Percentiles rank a stretch among this genome's conserved stretches.
These are phyloP conservation scores for Erythrobasidium yunnanense DNA, from an alignment of 768 basidiomycete genomes.

Conservation along the genomic window DNA sequence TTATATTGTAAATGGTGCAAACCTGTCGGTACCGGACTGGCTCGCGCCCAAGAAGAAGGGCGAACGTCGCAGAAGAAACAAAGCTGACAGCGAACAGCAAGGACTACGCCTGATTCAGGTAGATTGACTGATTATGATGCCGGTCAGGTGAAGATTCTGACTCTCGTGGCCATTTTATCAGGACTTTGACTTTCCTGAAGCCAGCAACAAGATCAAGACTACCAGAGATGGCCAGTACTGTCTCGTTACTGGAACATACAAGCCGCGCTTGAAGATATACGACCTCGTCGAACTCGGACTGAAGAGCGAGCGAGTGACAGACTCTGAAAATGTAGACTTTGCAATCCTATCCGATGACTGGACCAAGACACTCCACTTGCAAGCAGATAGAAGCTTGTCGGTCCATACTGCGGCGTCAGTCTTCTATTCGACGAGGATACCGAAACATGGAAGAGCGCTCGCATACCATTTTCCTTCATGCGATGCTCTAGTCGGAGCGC, in stretches of 20 bases:
- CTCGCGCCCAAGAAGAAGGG: slow-evolving; percentile 38
- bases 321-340: slow-evolving; percentile 96
- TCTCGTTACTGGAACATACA: slow-evolving; percentile 91
- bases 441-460: slow-evolving; percentile 79
- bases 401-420: slow-evolving; percentile 88
- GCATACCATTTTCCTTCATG: slow-evolving; percentile 91
- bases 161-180: slow-evolving; percentile 46
- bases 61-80: slow-evolving; percentile 38
- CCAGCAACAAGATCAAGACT: slow-evolving; percentile 78
- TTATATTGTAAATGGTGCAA: slow-evolving; percentile 88
- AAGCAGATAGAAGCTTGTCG: slow-evolving; percentile 87
- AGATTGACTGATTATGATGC: neutral
- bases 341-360: slow-evolving; percentile 91
- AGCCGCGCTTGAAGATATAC: slow-evolving; percentile 93
- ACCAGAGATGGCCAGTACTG: slow-evolving; percentile 86
- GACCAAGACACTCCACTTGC: slow-evolving; percentile 95
- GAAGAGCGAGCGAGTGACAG: slow-evolving; percentile 92
- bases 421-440: slow-evolving; percentile 86
- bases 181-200: slow-evolving; percentile 94
- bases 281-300: slow-evolving; percentile 81
- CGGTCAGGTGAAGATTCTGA: neutral
- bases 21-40: slow-evolving; percentile 40
- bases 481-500: slow-evolving; percentile 72
- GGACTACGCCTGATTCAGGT: slow-evolving; percentile 38
- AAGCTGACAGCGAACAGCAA: slow-evolving; percentile 31